Percentiles rank a stretch among this genome's conserved stretches.
Conservation (phyloP, 768 basidiomycete genomes). For the Hypsizygus marmoreus region DNA sequence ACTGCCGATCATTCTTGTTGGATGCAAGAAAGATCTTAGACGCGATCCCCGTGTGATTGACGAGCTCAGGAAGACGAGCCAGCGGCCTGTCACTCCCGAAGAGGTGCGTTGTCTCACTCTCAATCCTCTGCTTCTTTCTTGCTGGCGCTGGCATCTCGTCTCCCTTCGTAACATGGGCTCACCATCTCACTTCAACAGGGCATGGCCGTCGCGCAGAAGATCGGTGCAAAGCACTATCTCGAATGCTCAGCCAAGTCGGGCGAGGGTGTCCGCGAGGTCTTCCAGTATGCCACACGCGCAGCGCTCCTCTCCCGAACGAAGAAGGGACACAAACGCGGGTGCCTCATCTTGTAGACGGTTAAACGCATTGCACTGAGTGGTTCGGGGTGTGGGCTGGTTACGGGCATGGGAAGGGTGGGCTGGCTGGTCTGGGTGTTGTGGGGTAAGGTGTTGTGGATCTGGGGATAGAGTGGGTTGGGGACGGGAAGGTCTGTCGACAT, state of each 20-base stretch:
- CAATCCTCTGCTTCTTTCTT: background rate
- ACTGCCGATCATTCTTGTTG: constrained; percentile 95
- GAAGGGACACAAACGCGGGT: constrained; percentile 18
- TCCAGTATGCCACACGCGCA: constrained; percentile 95
- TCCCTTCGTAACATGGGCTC: background rate
- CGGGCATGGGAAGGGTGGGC: too few relatives aligned
- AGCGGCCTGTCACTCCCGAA: constrained; percentile 91
- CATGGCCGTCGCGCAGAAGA: constrained; percentile 94
- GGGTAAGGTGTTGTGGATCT: too few relatives aligned
- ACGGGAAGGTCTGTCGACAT: too few relatives aligned
- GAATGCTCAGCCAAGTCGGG: constrained; percentile 97
- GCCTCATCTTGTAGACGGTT: constrained; percentile 18
- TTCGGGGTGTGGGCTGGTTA: too few relatives aligned
- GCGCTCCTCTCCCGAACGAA: constrained; percentile 60
- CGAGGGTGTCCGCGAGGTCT: constrained; percentile 97
- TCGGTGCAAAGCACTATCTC: constrained; percentile 93
- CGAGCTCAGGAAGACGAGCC: constrained; percentile 91
- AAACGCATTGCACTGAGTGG: too few relatives aligned
- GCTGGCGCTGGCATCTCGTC: background rate
- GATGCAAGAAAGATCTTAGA: constrained; percentile 98
- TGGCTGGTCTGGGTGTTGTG: too few relatives aligned
- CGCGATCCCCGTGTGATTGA: constrained; percentile 92
- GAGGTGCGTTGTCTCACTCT: constrained; percentile 55
- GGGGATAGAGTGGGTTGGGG: too few relatives aligned
- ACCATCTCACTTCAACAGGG: constrained; percentile 52